Conservation (phyloP, 331 rosid species). For the Arachis monticola region DNA sequence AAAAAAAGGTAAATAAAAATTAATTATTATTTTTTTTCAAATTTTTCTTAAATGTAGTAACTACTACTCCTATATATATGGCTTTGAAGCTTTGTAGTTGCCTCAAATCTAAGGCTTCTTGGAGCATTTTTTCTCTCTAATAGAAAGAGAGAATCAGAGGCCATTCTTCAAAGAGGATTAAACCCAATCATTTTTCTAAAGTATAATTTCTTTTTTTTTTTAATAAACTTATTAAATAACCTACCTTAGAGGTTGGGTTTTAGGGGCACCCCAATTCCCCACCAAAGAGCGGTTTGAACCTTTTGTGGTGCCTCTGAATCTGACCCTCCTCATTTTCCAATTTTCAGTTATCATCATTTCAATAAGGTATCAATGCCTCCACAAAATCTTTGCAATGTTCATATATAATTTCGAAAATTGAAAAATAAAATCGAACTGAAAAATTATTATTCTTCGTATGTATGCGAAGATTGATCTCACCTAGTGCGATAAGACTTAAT, state of each 20-base stretch:
- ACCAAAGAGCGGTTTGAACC: conserved; percentile 5
- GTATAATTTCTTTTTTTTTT: conserved; percentile 23
- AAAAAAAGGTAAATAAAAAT: not conserved
- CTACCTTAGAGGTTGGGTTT: conserved; percentile 26
- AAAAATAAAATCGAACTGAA: not conserved
- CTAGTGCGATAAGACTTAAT: not conserved
- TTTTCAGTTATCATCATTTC: conserved; percentile 11
- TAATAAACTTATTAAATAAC: not conserved
- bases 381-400: conserved; percentile 3
- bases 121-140: conserved; percentile 39
- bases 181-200: conserved; percentile 48
- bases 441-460: not conserved
- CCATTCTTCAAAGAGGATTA: conserved; percentile 38
- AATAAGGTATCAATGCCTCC: conserved; percentile 35
- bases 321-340: not conserved
- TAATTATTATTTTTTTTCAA: not conserved
- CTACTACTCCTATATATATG: conserved; percentile 26
- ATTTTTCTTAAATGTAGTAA: conserved; percentile 7
- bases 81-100: conserved; percentile 27
- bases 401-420: not conserved
- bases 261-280: conserved; percentile 49
- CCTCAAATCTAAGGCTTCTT: conserved; percentile 48
- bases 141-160: conserved; percentile 50
- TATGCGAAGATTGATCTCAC: not conserved
- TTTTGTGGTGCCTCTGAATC: conserved; percentile 51